phyloP scores from a whole-genome alignment of 2,329 filamentous ascomycete genomes.

The Pseudodiploospora longispora region DNA sequence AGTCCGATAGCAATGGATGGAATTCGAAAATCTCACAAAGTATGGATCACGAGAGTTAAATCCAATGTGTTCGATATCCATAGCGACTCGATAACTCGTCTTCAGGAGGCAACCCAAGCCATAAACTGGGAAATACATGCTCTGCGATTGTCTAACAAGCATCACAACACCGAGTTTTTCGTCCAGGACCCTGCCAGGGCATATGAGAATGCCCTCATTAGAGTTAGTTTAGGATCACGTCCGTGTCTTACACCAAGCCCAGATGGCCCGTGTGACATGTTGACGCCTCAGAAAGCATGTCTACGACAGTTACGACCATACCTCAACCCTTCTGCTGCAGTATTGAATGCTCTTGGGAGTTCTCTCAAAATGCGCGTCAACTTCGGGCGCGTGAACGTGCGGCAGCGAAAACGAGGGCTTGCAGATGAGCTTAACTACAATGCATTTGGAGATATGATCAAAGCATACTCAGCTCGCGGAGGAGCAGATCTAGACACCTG shows the following conservation, averaged over 20 bases:
- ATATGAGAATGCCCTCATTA: slow-evolving; percentile 11
- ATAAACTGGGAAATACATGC: slow-evolving; percentile 25
- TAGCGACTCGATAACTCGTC: slow-evolving; percentile 13
- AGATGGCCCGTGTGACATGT: background rate
- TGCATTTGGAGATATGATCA: slow-evolving; percentile 18
- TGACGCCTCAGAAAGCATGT: slow-evolving; percentile 3
- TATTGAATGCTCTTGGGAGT: slow-evolving; percentile 17
- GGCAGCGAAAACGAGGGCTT: slow-evolving; percentile 16
- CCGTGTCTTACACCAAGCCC: slow-evolving; percentile 9
- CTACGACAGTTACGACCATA: slow-evolving; percentile 13
- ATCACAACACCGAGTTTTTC: slow-evolving; percentile 17
- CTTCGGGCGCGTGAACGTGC: slow-evolving; percentile 23
- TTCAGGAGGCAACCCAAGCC: slow-evolving; percentile 20
- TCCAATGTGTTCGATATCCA: slow-evolving; percentile 19
- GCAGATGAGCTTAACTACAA: slow-evolving; percentile 15
- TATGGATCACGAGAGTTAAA: slow-evolving; percentile 22
- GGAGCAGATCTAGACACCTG: slow-evolving; percentile 20
- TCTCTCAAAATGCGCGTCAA: slow-evolving; percentile 23
- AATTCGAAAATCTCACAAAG: slow-evolving; percentile 19
- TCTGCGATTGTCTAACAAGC: slow-evolving; percentile 20
- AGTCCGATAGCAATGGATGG: slow-evolving; percentile 16
- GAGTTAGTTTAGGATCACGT: slow-evolving; percentile 16
- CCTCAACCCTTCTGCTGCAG: slow-evolving; percentile 15
- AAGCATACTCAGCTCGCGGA: slow-evolving; percentile 19
- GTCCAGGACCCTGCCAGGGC: slow-evolving; percentile 17